These are phyloP conservation scores for Dioscorea alata DNA, from an alignment of 106 monocot genomes.

Conservation along the genomic window DNA sequence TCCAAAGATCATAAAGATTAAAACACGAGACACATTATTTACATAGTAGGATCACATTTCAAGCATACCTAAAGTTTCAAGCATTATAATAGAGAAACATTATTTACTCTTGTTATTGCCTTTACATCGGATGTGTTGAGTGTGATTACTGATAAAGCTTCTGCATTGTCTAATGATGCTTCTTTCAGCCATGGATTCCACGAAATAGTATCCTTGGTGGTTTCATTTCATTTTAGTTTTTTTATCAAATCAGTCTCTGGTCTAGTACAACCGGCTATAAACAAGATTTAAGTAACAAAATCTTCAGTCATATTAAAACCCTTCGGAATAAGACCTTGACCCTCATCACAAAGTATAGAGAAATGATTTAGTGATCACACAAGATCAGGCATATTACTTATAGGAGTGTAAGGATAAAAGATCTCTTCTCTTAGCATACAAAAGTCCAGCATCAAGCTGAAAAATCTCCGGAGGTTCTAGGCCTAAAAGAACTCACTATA, in stretches of 20 bases:
- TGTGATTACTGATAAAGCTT: slow-evolving; percentile 31
- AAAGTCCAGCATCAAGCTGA: slow-evolving; percentile 83
- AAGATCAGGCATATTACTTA: slow-evolving; percentile 37
- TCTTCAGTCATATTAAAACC: no score
- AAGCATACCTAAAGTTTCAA: no score
- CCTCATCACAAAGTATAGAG: no score
- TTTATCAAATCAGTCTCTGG: slow-evolving; percentile 54
- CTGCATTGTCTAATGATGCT: slow-evolving; percentile 42
- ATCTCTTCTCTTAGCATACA: slow-evolving; percentile 93
- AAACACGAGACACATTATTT: no score
- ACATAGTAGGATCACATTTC: no score
- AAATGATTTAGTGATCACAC: background rate
- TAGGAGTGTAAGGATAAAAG: slow-evolving; percentile 64
- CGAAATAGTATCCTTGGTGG: slow-evolving; percentile 49
- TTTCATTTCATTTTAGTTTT: background rate
- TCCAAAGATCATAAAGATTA: no score
- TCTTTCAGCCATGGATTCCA: slow-evolving; percentile 74
- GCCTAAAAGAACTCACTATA: slow-evolving; percentile 77
- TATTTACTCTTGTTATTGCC: slow-evolving; percentile 80
- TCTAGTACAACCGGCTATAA: slow-evolving; percentile 83
- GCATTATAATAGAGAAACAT: no score
- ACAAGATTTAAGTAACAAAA: background rate
- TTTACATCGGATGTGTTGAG: slow-evolving; percentile 86
- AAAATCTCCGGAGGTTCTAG: slow-evolving; percentile 81
- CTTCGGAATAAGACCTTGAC: no score